phyloP scores from a whole-genome alignment of 2,329 filamentous ascomycete genomes.

The Aureobasidium sp. region DNA sequence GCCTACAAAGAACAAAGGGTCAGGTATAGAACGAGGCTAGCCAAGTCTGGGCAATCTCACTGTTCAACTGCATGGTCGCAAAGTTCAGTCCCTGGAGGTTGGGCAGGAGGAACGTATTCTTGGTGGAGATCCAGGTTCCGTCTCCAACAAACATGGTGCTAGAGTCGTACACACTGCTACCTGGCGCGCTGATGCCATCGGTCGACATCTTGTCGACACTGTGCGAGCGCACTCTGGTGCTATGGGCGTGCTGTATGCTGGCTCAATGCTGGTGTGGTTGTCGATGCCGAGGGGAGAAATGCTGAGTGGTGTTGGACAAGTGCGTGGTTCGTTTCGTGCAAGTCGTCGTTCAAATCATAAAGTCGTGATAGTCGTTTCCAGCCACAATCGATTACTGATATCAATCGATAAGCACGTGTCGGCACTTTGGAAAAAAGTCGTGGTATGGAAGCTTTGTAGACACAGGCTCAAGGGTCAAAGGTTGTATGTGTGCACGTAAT shows the following conservation, averaged over 20 bases:
- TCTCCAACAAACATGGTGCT: conserved; percentile 72
- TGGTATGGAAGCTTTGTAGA: neutral
- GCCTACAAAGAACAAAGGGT: conserved; percentile 41
- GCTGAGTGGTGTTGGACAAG: neutral
- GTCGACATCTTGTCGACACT: conserved; percentile 6
- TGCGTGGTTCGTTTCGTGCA: neutral
- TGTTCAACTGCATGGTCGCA: conserved; percentile 79
- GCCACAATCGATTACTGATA: conserved; percentile 1
- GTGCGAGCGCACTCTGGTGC: neutral
- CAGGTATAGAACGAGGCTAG: neutral
- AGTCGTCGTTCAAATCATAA: neutral
- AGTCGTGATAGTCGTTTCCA: conserved; percentile 11
- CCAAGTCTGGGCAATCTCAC: conserved; percentile 38
- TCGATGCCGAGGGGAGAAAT: neutral
- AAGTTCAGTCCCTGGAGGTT: conserved; percentile 72
- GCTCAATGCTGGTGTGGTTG: neutral
- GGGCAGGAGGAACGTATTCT: conserved; percentile 71
- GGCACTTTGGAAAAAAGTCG: neutral
- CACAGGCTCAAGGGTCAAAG: neutral
- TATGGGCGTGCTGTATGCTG: neutral
- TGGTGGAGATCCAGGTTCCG: conserved; percentile 73
- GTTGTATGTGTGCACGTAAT: neutral
- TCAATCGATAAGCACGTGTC: conserved; percentile 4
- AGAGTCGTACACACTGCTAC: conserved; percentile 65
- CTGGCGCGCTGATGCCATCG: conserved; percentile 54